Evolutionary conservation across 108 stramenopile genomes (phyloP).

Genomic region (Cyclostephanos tholiformis): DNA sequence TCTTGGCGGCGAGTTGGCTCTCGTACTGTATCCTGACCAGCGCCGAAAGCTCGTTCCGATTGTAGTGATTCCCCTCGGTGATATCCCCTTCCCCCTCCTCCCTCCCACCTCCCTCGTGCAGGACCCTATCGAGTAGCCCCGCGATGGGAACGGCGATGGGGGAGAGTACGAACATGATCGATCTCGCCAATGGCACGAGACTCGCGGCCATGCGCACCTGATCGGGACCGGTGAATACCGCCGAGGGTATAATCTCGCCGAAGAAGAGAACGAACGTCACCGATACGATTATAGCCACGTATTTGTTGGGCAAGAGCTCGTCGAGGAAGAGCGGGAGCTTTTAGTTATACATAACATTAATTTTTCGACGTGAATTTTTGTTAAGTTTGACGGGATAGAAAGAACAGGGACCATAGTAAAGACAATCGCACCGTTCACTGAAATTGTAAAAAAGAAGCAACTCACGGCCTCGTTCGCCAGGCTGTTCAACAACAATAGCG

Average conservation of each 20-base stretch:
- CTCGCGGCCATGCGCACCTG: slow-evolving; percentile 80
- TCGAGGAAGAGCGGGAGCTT: slow-evolving; percentile 92
- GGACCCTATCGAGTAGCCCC: slow-evolving; percentile 69
- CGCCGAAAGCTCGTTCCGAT: slow-evolving; percentile 39
- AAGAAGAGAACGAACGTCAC: slow-evolving; percentile 92
- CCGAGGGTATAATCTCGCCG: slow-evolving; percentile 59
- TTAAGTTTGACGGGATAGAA: no score
- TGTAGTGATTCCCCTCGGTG: slow-evolving; percentile 43
- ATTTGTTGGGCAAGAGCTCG: slow-evolving; percentile 75
- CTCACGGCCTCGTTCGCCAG: slow-evolving; percentile 82
- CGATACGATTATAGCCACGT: slow-evolving; percentile 81
- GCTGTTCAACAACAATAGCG: slow-evolving; percentile 93
- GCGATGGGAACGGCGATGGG: slow-evolving; percentile 92
- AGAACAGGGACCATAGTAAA: no score
- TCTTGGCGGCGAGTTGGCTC: slow-evolving; percentile 24
- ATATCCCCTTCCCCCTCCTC: slow-evolving; percentile 30
- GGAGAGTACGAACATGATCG: slow-evolving; percentile 75
- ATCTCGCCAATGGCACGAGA: slow-evolving; percentile 78
- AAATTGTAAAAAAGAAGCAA: no score
- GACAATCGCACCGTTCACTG: no score
- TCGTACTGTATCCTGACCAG: slow-evolving; percentile 50
- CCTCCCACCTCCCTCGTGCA: slow-evolving; percentile 55
- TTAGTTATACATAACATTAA: no score
- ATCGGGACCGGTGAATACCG: slow-evolving; percentile 90
- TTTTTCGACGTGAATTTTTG: no score